A percentile compares a stretch with the other conserved stretches of the same genome.
Evolutionary conservation across 2,329 filamentous ascomycete species (phyloP).

Genomic region (Thelonectria blattea): DNA sequence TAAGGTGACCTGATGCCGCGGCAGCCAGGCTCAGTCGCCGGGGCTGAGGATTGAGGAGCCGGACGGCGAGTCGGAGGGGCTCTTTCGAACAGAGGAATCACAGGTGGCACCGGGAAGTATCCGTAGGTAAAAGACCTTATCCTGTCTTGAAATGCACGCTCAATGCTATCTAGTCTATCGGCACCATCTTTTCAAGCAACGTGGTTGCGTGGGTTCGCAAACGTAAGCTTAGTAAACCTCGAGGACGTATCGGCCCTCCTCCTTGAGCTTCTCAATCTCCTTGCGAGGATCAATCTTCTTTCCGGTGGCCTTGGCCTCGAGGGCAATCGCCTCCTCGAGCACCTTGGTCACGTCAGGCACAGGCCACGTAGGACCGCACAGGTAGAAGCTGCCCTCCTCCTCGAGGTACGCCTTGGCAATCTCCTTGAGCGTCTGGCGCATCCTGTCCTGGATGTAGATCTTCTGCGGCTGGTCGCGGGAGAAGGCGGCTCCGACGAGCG

Average conservation of each 20-base stretch:
- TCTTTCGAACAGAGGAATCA: too few relatives aligned
- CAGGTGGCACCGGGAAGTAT: too few relatives aligned
- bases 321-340: slow-evolving; percentile 86
- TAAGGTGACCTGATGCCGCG: background rate
- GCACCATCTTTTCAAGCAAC: slow-evolving; percentile 29
- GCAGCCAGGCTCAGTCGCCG: background rate
- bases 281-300: slow-evolving; percentile 86
- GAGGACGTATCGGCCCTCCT: slow-evolving; percentile 89
- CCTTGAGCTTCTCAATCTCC: slow-evolving; percentile 98
- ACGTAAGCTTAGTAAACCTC: slow-evolving; percentile 79
- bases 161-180: slow-evolving; percentile 32
- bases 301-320: slow-evolving; percentile 70
- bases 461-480: slow-evolving; percentile 96
- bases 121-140: background rate
- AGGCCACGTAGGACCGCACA: slow-evolving; percentile 97
- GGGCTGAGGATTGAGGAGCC: background rate
- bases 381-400: slow-evolving; percentile 92
- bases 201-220: slow-evolving; percentile 13
- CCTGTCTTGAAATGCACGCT: slow-evolving; percentile 32
- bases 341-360: slow-evolving; percentile 96
- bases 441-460: slow-evolving; percentile 99
- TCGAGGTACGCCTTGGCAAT: slow-evolving; percentile 87
- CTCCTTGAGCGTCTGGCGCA: slow-evolving; percentile 84
- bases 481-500: slow-evolving; percentile 90
- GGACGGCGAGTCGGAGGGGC: too few relatives aligned